Evolutionary conservation across 106 monocot genomes (phyloP), one percentile per base, ranked within the genome.

Genomic region (Phalaenopsis aphrodite): DNA sequence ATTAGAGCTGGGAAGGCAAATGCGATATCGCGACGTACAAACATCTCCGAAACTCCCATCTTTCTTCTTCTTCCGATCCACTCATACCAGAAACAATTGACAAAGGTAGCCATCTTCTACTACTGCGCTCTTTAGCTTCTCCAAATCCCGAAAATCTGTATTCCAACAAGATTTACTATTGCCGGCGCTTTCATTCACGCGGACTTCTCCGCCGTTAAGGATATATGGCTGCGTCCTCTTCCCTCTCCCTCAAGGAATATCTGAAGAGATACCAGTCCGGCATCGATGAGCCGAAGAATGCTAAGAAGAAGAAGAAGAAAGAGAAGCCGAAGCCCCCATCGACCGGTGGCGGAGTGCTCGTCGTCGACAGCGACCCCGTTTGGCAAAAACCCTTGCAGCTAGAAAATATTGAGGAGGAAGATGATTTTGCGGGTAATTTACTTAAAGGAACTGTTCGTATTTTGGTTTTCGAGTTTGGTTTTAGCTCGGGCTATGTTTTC

Each of bases 331-430:
- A 77, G 39, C n/a, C 78, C 72, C 55, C 66, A 9, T 79, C 55
- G 2, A 41, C 80, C 55, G 52, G 18, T 21, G 86, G 78, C 5
- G 96, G 96, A 23, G 89, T 98, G 39, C 78, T 92, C 75, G 89
- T 98, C 55, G 89, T 98, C 48, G 98, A 98, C 83, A 90, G 88
- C 23, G 98, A 98, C 61, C 92, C 98, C 55, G 89, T 91, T 23
- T 98, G 98, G 98, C 89, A 91, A 71, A 98, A 92, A 48, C 92
- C 90, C 19, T 84, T 98, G 38, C 78, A 47, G 58, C n/a, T 87
- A 45, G 87, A 88, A 9, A 89, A 80, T 3, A 77, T 79, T 4
- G 85, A 90, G 36, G 94, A 86, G 30, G 85, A 87, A 57, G 65
- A 79, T 75, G 78, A 80, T 42, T 86, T 78, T 55, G 65, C 77